Conservation (phyloP, 768 basidiomycete species). For the Termitomyces sp. region DNA sequence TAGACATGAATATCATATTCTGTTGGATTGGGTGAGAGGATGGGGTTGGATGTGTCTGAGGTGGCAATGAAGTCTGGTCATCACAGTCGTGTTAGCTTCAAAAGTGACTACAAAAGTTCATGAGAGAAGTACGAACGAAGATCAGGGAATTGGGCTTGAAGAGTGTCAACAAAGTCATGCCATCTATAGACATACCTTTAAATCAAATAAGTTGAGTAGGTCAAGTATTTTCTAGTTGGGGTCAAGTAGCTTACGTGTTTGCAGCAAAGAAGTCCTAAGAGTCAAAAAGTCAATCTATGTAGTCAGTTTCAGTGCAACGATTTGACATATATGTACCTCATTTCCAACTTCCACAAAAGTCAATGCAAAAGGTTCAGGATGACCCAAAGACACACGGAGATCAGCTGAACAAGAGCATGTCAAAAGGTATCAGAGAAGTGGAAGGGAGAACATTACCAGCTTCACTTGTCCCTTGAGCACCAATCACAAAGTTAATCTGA, state of each 20-base stretch:
- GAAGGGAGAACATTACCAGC: slow-evolving; percentile 22
- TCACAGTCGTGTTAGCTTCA: neutral
- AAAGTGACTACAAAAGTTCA: neutral
- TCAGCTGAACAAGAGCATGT: slow-evolving; percentile 35
- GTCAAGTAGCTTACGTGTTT: slow-evolving; percentile 13
- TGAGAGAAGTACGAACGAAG: slow-evolving; percentile 31
- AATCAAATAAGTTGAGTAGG: neutral
- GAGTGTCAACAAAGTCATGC: slow-evolving; percentile 37
- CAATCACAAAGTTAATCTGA: slow-evolving; percentile 58
- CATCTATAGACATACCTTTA: slow-evolving; percentile 47
- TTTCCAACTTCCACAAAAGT: slow-evolving; percentile 57
- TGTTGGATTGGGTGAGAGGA: slow-evolving; percentile 40
- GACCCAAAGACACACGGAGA: slow-evolving; percentile 54
- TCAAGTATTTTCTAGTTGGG: neutral
- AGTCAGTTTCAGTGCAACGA: neutral
- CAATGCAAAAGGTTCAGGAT: slow-evolving; percentile 49
- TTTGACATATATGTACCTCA: slow-evolving; percentile 32
- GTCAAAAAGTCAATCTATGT: neutral
- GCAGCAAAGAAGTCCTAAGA: slow-evolving; percentile 23
- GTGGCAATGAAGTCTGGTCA: slow-evolving; percentile 52
- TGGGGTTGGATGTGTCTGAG: slow-evolving; percentile 32
- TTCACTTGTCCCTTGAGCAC: slow-evolving; percentile 36
- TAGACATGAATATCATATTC: slow-evolving; percentile 57
- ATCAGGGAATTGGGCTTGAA: slow-evolving; percentile 42
- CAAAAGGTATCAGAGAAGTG: neutral